These are phyloP conservation scores for Fusarium musae DNA, from an alignment of 2,329 filamentous ascomycete genomes.

Conservation along the genomic window DNA sequence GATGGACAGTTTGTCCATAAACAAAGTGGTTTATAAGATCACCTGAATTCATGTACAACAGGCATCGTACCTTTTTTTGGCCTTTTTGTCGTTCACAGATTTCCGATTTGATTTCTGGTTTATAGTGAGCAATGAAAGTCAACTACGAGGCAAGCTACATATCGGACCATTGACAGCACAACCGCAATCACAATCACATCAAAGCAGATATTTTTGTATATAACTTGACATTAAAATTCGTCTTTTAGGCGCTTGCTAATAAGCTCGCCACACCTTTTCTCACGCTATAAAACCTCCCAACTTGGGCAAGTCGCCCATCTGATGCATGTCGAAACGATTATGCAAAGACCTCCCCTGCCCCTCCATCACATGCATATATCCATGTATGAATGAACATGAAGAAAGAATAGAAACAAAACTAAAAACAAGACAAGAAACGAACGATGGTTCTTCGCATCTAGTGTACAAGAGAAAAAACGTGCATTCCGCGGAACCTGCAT, in stretches of 20 bases:
- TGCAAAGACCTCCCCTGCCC: slow-evolving; percentile 22
- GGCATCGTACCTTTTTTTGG: fast-evolving
- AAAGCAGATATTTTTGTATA: slow-evolving; percentile 1
- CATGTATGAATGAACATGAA: slow-evolving; percentile 8
- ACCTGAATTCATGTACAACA: no score
- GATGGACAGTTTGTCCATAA: no score
- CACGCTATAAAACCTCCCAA: slow-evolving; percentile 21
- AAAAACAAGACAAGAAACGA: slow-evolving; percentile 4
- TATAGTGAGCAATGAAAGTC: no score
- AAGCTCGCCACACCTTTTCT: slow-evolving; percentile 21
- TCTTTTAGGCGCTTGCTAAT: slow-evolving; percentile 31
- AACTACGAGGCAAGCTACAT: neutral
- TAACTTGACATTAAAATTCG: slow-evolving; percentile 24
- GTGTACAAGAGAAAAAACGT: slow-evolving; percentile 38
- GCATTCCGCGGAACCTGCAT: slow-evolving; percentile 22
- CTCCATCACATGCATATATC: slow-evolving; percentile 20
- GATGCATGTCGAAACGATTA: slow-evolving; percentile 35
- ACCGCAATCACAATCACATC: neutral
- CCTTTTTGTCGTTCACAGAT: fast-evolving
- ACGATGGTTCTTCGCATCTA: slow-evolving; percentile 27
- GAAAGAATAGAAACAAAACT: neutral
- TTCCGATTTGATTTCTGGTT: no score
- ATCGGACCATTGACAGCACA: neutral
- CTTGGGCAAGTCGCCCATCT: slow-evolving; percentile 1
- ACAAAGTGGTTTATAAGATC: neutral